Percentiles rank a stretch among this genome's conserved stretches.
phyloP scores from a whole-genome alignment of 225 moss, liverwort and hornwort species.

The Pseudoscleropodium purum region DNA sequence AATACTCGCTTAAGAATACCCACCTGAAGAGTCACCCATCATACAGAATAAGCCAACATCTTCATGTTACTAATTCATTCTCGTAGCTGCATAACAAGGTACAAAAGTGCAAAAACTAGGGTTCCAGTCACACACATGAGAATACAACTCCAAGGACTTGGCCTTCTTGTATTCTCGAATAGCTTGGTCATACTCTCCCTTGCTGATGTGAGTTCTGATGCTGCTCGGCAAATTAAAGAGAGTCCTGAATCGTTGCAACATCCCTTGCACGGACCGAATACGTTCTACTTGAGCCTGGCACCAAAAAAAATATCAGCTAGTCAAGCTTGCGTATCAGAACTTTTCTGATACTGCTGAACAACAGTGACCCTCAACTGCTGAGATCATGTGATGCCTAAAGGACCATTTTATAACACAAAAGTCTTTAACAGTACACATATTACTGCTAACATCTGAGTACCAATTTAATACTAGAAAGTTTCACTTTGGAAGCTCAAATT shows the following conservation, averaged over 20 bases:
- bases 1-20: constrained; percentile 85
- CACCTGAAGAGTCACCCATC: constrained; percentile 26
- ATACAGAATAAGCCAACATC: neutral
- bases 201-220: constrained; percentile 75
- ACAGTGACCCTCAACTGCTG: neutral
- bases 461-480: neutral
- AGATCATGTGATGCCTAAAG: neutral
- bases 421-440: neutral
- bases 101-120: neutral
- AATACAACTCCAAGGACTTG: constrained; percentile 86
- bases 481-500: neutral
- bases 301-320: neutral
- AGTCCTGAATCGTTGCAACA: constrained; percentile 88
- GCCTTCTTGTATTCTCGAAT: constrained; percentile 98
- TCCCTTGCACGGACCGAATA: constrained; percentile 93
- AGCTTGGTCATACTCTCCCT: constrained; percentile 89
- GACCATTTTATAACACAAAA: neutral
- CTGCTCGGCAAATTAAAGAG: constrained; percentile 92
- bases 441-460: neutral
- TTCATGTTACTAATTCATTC: neutral
- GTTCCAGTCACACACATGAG: constrained; percentile 45
- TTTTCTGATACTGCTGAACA: neutral
- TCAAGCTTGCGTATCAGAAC: neutral
- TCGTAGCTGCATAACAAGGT: neutral
- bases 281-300: constrained; percentile 90